Conservation (phyloP, 1,284 basidiomycete genomes). For the Fistulinella staudtii region DNA sequence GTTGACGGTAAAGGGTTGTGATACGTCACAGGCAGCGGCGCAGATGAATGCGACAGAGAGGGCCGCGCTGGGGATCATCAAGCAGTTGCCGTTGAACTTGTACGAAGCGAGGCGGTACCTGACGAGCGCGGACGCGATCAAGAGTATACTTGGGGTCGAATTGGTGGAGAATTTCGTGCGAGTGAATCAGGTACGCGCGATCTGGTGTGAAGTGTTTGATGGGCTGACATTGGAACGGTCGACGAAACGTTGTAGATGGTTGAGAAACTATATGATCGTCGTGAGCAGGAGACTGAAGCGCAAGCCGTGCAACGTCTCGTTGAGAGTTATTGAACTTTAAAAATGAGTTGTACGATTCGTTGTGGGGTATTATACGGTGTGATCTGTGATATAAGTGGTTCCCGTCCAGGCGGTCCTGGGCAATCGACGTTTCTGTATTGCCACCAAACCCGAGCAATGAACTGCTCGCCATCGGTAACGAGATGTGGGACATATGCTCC, state of each 20-base stretch:
- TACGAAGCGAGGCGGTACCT: slow-evolving; percentile 21
- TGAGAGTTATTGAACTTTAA: slow-evolving; percentile 16
- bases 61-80: slow-evolving; percentile 16
- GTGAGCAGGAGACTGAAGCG: slow-evolving; percentile 1
- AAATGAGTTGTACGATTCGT: no score
- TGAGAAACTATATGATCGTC: slow-evolving; percentile 12
- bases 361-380: no score
- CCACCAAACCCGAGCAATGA: no score
- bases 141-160: slow-evolving; percentile 17
- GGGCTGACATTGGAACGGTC: neutral
- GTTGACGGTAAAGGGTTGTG: slow-evolving; percentile 13
- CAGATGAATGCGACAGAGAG: slow-evolving; percentile 20
- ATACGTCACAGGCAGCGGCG: slow-evolving; percentile 1
- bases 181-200: slow-evolving; percentile 21
- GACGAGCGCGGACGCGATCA: slow-evolving; percentile 16
- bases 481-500: no score
- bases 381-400: no score
- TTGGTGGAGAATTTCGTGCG: slow-evolving; percentile 21
- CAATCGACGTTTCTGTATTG: no score
- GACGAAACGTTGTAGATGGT: slow-evolving; percentile 13
- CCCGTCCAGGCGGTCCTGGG: no score
- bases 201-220: neutral
- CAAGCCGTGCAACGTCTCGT: slow-evolving; percentile 12
- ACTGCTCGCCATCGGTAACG: no score
- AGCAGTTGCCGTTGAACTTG: slow-evolving; percentile 22